phyloP scores from a whole-genome alignment of 441 rosid genomes.

The Codiaeum variegatum region DNA sequence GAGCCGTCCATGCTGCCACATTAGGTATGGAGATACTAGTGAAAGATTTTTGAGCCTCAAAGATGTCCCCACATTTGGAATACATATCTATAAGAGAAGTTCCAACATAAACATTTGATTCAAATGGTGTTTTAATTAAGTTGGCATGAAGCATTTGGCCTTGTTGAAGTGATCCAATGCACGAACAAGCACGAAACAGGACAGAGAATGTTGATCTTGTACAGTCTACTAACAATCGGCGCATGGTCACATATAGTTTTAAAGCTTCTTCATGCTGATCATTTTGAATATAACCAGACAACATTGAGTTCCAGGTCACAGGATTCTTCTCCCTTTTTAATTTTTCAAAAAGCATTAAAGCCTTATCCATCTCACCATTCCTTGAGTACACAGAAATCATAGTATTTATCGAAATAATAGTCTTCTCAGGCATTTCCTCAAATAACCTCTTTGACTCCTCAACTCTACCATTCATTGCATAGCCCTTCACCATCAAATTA shows the following conservation, averaged over 20 bases:
- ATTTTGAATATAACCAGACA: conserved; percentile 45
- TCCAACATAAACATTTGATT: conserved; percentile 44
- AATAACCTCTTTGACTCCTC: conserved; percentile 43
- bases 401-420: conserved; percentile 39
- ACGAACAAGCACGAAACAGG: conserved; percentile 45
- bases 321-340: conserved; percentile 36
- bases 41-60: conserved; percentile 42
- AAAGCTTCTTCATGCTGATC: conserved; percentile 40
- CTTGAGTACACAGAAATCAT: conserved; percentile 51
- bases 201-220: conserved; percentile 56
- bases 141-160: conserved; percentile 47
- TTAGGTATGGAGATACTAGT: conserved; percentile 39
- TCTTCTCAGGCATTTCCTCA: conserved; percentile 42
- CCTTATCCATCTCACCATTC: conserved; percentile 45
- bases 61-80: conserved; percentile 44
- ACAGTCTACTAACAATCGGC: conserved; percentile 11
- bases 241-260: conserved; percentile 33
- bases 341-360: conserved; percentile 46
- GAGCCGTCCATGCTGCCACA: conserved; percentile 57
- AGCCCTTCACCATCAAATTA: conserved; percentile 56
- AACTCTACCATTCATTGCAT: conserved; percentile 34
- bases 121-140: conserved; percentile 42
- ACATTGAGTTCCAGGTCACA: conserved; percentile 57
- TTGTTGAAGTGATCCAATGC: conserved; percentile 46
- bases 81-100: conserved; percentile 59